Evolutionary conservation across 805 yeast genomes (phyloP).

Genomic region (Lachancea meyersii): DNA sequence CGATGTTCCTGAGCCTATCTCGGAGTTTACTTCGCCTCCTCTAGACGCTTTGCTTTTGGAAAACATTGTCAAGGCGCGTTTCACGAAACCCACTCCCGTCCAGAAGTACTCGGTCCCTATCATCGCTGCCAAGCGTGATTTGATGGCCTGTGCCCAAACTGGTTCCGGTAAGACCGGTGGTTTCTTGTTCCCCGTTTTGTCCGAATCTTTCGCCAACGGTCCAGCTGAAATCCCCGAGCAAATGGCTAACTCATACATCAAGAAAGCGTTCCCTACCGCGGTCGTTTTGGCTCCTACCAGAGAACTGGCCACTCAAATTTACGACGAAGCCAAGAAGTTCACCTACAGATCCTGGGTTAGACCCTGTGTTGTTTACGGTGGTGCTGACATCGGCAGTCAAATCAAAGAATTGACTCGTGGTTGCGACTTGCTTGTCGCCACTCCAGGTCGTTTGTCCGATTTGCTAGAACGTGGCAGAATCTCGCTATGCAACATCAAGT

Average conservation of each 20-base stretch:
- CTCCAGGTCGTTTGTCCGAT: constrained; percentile 98
- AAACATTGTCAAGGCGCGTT: constrained; percentile 82
- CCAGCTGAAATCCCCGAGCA: constrained; percentile 57
- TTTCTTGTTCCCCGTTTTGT: constrained; percentile 93
- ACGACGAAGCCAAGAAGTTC: constrained; percentile 91
- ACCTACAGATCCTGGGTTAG: constrained; percentile 97
- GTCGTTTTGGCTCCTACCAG: constrained; percentile 97
- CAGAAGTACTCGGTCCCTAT: constrained; percentile 92
- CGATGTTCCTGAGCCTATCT: constrained; percentile 88
- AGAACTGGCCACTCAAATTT: constrained; percentile 96
- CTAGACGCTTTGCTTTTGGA: constrained; percentile 78
- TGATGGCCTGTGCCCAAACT: constrained; percentile 97
- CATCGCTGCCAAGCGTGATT: constrained; percentile 81
- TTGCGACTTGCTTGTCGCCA: constrained; percentile 93
- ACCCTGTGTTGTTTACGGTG: constrained; percentile 96
- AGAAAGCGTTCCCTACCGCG: constrained; percentile 90
- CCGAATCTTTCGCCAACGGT: constrained; percentile 83
- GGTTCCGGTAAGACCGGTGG: constrained; percentile 99
- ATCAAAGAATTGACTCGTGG: constrained; percentile 85
- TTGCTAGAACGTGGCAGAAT: constrained; percentile 91
- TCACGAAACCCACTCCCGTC: constrained; percentile 93
- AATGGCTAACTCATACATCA: constrained; percentile 40
- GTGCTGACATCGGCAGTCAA: constrained; percentile 89
- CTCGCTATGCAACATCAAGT: constrained; percentile 82
- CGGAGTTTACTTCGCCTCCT: constrained; percentile 85